Base-by-base conservation (phyloP, 805 yeast species). In the Metschnikowia bowlesiae region DNA sequence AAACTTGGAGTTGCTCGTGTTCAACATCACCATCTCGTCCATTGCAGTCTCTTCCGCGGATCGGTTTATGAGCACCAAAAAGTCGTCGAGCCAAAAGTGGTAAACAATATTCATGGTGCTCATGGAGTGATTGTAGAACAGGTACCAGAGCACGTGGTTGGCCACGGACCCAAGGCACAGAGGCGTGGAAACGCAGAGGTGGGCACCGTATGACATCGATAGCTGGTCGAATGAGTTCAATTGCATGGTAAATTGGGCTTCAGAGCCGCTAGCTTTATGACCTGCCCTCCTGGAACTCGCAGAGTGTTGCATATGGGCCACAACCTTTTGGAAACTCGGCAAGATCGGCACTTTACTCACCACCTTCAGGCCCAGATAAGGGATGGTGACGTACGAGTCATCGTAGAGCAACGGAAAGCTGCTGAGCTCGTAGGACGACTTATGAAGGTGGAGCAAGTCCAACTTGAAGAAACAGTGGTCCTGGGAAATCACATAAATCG, bases 131-230 rank as follows among this genome's bases (percentile, higher is more conserved):
- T 69, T 67, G 39, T 61, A 62, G 50, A 70, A 71, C 48, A 66
- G 67, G 51, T 62, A 73, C 78, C 78, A 74, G 9, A 71, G 51
- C 5, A 69, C 60, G 48, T 73, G 76, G 49, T 68, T 68, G 6
- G 56, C 48, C 33, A 62, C 55, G 30, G 37, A 36, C 3, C 59
- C 60, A 13, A 34, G 30, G 8, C 39, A 29, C 1, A 43, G 31
- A 2, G 61, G 61, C 3, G 61, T 59, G 14, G 60, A 56, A 3
- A 59, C 35, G 10, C 60, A 51, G 3, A 58, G 16, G 22, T 46
- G 36, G n/a, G 45, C 35, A 0, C 61, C 61, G 34, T 47, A 51
- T 0, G 56, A 45, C 8, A 59, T 9, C 9, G 57, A 51, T 6
- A 58, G 30, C 41, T 59, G 63, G n/a, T 44, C 22, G 30, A 8